A percentile compares a stretch with the other conserved stretches of the same genome.
phyloP scores from a whole-genome alignment of 2,329 filamentous ascomycete species.

The Sphaerulina populicola region DNA sequence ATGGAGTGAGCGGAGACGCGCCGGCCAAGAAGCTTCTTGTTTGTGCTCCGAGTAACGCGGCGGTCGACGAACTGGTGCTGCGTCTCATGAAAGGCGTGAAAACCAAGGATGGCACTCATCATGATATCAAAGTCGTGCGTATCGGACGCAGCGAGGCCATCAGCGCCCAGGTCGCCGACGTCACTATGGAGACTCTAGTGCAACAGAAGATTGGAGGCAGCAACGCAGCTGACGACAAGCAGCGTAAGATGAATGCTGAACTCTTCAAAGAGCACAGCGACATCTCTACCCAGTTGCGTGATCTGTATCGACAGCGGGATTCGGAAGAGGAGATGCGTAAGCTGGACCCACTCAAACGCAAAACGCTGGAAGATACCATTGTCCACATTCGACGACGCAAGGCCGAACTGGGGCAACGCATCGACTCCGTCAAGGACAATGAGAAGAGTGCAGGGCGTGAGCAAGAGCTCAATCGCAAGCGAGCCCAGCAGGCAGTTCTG shows the following conservation, averaged over 20 bases:
- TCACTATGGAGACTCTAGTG: constrained; percentile 88
- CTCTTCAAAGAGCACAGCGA: constrained; percentile 62
- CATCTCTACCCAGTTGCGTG: constrained; percentile 57
- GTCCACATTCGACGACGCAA: constrained; percentile 71
- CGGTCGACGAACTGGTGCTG: constrained; percentile 90
- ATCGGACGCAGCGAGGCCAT: constrained; percentile 87
- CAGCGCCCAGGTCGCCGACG: constrained; percentile 78
- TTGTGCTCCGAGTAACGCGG: constrained; percentile 96
- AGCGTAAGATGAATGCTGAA: constrained; percentile 49
- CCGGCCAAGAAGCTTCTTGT: constrained; percentile 78
- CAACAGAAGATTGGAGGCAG: constrained; percentile 55
- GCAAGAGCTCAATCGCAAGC: constrained; percentile 73
- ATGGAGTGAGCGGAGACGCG: constrained; percentile 23
- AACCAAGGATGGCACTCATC: constrained; percentile 60
- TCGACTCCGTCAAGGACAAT: constrained; percentile 79
- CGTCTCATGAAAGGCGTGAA: constrained; percentile 82
- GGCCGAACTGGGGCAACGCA: constrained; percentile 65
- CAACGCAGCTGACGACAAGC: constrained; percentile 32
- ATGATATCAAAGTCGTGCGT: constrained; percentile 79
- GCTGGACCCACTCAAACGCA: constrained; percentile 44
- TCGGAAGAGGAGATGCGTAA: constrained; percentile 35
- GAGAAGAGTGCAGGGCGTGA: constrained; percentile 75
- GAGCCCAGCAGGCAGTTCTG: constrained; percentile 83
- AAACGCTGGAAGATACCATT: constrained; percentile 64
- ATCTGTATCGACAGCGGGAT: constrained; percentile 61